These are phyloP conservation scores for Mycena rebaudengoi DNA, from an alignment of 768 basidiomycete species.

Conservation along the genomic window DNA sequence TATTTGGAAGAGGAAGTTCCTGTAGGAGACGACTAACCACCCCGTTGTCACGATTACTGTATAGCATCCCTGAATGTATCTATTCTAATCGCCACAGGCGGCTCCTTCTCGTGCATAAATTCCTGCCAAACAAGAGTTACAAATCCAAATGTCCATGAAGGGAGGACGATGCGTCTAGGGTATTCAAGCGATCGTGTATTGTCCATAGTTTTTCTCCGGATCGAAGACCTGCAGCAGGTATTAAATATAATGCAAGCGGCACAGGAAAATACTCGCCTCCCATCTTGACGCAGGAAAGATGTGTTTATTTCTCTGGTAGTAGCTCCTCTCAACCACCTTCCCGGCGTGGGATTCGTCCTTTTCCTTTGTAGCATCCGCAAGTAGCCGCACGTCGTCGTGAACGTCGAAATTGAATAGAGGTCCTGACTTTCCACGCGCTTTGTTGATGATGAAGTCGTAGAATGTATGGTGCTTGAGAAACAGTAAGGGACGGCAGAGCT, in stretches of 20 bases:
- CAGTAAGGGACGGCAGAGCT: neutral
- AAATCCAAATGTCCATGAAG: neutral
- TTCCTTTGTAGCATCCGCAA: slow-evolving; percentile 94
- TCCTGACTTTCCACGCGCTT: slow-evolving; percentile 97
- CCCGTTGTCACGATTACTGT: slow-evolving; percentile 79
- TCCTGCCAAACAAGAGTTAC: neutral
- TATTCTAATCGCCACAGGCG: neutral
- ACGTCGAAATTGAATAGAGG: slow-evolving; percentile 99
- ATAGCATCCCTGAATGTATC: slow-evolving; percentile 14
- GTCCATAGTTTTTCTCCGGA: slow-evolving; percentile 92
- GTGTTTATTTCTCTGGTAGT: slow-evolving; percentile 96
- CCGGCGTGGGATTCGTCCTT: slow-evolving; percentile 99
- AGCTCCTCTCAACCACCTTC: slow-evolving; percentile 96
- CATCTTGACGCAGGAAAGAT: slow-evolving; percentile 97
- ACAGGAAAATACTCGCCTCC: slow-evolving; percentile 71
- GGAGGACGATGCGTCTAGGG: too few species aligned
- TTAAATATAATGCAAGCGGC: neutral
- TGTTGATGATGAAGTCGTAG: slow-evolving; percentile 98
- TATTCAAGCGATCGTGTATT: slow-evolving; percentile 78
- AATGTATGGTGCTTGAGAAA: slow-evolving; percentile 90
- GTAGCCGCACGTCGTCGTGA: slow-evolving; percentile 95
- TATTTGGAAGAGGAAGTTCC: slow-evolving; percentile 97
- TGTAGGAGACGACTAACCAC: slow-evolving; percentile 91
- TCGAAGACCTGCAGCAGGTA: slow-evolving; percentile 76
- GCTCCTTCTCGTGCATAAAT: neutral